Base-by-base conservation (phyloP, 768 basidiomycete species). In the Mycena vulgaris region DNA sequence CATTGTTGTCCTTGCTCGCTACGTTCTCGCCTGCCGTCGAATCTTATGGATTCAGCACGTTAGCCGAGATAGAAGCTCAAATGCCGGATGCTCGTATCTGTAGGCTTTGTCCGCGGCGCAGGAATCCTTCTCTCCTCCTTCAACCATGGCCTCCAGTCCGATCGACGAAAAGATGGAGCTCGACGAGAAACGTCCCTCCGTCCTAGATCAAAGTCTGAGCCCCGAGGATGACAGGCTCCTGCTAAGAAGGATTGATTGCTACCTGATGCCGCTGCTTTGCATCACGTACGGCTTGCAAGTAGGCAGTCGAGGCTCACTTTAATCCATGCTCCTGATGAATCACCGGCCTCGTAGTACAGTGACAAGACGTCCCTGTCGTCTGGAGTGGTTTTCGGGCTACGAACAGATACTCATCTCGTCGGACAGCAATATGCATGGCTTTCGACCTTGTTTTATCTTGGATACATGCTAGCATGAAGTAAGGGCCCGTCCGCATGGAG, bases 341-440 rank as follows among this genome's bases (percentile, higher is more conserved):
- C n/a, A 11, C 21, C 27, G 11, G 39, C 6, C 13, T 55, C 60
- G 19, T 42, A 69, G 63, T 60, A 52, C 58, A 70, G 51, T 28
- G 63, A 65, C 33, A 70, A 70, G 45, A 55, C 47, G 19, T 60
- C 63, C 1, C 48, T 70, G 30, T 47, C 69, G 40, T 70, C 63
- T 13, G 45, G 63, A 8, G 68, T 68, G 10, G 55, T 58, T 53
- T 62, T 71, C 31, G 65, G 66, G 21, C 35, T 67, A 31, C 55
- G 35, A 17, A 25, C 39, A 27, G 70, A 71, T 27, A 58, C 66
- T 11, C 55, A 71, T 63, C 66, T 68, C 25, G 66, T 59, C 13
- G 61, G 61, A 17, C 66, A 71, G 60, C 70, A 68, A 47, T 68
- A 63, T 28, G 60, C 70, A 13, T 59, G 66, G 66, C 66, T 71